A percentile compares a stretch with the other conserved stretches of the same genome.
Evolutionary conservation across 2,329 filamentous ascomycete genomes (phyloP).

Genomic region (Claviceps cyperi): DNA sequence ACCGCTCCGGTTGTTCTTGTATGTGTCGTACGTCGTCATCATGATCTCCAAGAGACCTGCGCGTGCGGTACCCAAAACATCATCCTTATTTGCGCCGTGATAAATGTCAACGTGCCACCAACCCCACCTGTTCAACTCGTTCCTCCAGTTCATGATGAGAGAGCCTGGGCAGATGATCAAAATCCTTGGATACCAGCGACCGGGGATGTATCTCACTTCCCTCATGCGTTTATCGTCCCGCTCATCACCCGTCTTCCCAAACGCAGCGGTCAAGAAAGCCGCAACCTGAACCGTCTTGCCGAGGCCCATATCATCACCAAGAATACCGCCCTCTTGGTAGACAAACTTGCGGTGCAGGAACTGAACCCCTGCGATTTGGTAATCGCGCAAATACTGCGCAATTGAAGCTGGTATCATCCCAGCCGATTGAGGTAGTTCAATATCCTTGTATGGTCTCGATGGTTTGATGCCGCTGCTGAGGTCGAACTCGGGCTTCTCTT

Average conservation of each 20-base stretch:
- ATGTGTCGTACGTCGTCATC: constrained; percentile 89
- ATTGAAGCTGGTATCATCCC: constrained; percentile 79
- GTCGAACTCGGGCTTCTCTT: constrained; percentile 57
- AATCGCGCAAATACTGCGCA: constrained; percentile 81
- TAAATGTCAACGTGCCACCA: constrained; percentile 86
- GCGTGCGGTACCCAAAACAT: constrained; percentile 55
- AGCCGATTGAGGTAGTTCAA: constrained; percentile 58
- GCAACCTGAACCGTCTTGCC: constrained; percentile 96
- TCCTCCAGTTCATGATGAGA: constrained; percentile 81
- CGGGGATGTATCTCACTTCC: constrained; percentile 53
- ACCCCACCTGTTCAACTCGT: constrained; percentile 78
- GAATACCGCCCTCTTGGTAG: constrained; percentile 76
- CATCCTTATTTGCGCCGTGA: constrained; percentile 55
- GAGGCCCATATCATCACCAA: constrained; percentile 95
- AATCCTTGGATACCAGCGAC: constrained; percentile 60
- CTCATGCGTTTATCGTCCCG: constrained; percentile 77
- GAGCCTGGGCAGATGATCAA: constrained; percentile 82
- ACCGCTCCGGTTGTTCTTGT: constrained; percentile 56
- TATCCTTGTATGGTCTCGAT: constrained; percentile 57
- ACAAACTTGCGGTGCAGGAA: constrained; percentile 86
- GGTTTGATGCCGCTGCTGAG: constrained; percentile 41
- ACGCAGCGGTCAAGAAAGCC: constrained; percentile 78
- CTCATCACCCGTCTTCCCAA: constrained; percentile 86
- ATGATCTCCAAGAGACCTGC: constrained; percentile 75
- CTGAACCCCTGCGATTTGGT: constrained; percentile 71